A percentile compares a stretch with the other conserved stretches of the same genome.
Conservation (phyloP, 2,329 filamentous ascomycete genomes). For the Aspergillus tubingensis region DNA sequence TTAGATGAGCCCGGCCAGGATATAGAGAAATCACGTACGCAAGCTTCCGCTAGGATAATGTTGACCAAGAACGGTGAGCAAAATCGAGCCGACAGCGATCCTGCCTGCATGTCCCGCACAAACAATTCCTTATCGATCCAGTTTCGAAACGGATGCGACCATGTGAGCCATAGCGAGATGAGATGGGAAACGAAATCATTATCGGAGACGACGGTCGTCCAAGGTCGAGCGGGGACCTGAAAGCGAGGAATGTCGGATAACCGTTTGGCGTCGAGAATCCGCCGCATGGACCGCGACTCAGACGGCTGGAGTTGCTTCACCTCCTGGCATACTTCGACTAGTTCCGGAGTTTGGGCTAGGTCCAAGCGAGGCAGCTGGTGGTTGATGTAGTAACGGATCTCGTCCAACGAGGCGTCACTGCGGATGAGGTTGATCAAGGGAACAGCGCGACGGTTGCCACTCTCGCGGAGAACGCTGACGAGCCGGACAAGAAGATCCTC, state of each 20-base stretch:
- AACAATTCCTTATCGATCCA: constrained; percentile 38
- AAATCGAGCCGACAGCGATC: constrained; percentile 26
- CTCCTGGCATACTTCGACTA: constrained; percentile 21
- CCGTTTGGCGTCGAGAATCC: constrained; percentile 20
- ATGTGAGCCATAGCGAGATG: constrained; percentile 35
- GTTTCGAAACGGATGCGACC: constrained; percentile 34
- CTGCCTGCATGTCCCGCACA: constrained; percentile 37
- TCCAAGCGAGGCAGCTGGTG: constrained; percentile 21
- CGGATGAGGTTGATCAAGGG: constrained; percentile 31
- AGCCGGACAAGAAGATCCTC: constrained; percentile 28
- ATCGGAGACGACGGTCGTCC: constrained; percentile 30
- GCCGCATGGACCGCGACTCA: constrained; percentile 19
- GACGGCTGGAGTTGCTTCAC: constrained; percentile 20
- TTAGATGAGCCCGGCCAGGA: not conserved
- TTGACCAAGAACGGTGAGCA: constrained; percentile 42
- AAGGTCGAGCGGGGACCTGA: constrained; percentile 31
- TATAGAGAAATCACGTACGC: constrained; percentile 23
- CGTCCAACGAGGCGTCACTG: constrained; percentile 28
- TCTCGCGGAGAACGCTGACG: constrained; percentile 27
- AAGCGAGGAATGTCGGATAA: constrained; percentile 23
- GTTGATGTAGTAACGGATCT: constrained; percentile 30
- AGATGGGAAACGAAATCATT: constrained; percentile 34
- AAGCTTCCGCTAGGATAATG: constrained; percentile 35
- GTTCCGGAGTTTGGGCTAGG: constrained; percentile 24
- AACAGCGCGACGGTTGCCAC: constrained; percentile 17